Percentiles rank a stretch among this genome's conserved stretches.
Conservation (phyloP, 2,329 filamentous ascomycete genomes). For the Dactylellina cionopaga region DNA sequence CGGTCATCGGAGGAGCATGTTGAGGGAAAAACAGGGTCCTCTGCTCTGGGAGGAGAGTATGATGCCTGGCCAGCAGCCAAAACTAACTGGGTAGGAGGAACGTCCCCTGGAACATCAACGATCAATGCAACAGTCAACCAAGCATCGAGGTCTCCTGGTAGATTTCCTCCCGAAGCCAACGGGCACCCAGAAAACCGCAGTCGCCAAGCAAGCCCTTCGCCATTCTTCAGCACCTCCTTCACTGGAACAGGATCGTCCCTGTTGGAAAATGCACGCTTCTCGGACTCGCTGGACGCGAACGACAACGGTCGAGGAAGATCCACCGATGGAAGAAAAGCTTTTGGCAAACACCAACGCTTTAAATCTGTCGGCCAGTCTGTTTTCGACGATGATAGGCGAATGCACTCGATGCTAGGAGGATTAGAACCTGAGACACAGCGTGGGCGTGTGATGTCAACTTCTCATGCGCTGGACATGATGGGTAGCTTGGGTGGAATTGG, state of each 20-base stretch:
- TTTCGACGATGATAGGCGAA: constrained; percentile 49
- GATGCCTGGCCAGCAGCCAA: constrained; percentile 55
- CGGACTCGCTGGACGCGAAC: constrained; percentile 39
- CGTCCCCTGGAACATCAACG: constrained; percentile 55
- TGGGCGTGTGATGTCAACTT: constrained; percentile 56
- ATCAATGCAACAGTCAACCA: constrained; percentile 52
- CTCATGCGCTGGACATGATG: constrained; percentile 54
- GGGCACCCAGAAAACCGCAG: constrained; percentile 46
- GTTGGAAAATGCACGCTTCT: constrained; percentile 44
- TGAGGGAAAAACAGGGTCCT: constrained; percentile 56
- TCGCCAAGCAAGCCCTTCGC: constrained; percentile 43
- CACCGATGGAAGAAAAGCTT: constrained; percentile 46
- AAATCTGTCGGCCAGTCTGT: constrained; percentile 51
- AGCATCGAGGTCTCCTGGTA: constrained; percentile 55
- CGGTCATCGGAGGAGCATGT: constrained; percentile 37
- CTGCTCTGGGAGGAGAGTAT: constrained; percentile 55
- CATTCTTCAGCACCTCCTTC: constrained; percentile 49
- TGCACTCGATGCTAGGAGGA: constrained; percentile 55
- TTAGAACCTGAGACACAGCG: constrained; percentile 53
- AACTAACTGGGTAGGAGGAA: constrained; percentile 55
- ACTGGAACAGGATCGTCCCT: constrained; percentile 42
- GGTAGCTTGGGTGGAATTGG: constrained; percentile 34
- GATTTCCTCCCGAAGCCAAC: constrained; percentile 52
- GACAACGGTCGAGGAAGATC: constrained; percentile 43
- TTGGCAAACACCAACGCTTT: constrained; percentile 48